Evolutionary conservation across 257 asterid species (phyloP).

Genomic region (Orobanche coerulescens): DNA sequence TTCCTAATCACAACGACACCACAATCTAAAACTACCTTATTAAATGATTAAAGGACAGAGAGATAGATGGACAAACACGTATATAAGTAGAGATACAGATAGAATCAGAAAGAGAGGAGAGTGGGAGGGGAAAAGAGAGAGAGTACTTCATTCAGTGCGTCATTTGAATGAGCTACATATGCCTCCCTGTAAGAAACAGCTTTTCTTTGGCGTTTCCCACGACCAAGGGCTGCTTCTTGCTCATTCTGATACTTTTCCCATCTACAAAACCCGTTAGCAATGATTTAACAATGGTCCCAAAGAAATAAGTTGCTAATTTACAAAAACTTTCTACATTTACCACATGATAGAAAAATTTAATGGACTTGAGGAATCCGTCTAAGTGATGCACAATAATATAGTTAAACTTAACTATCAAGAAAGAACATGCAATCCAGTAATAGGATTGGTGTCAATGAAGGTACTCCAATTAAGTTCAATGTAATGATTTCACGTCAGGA

Average conservation of each 20-base stretch:
- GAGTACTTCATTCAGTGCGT: slow-evolving; percentile 53
- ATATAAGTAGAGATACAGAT: background rate
- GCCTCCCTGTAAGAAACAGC: slow-evolving; percentile 90
- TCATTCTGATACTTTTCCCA: slow-evolving; percentile 87
- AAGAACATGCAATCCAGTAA: background rate
- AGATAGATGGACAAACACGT: background rate
- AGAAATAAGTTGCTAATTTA: slow-evolving; percentile 8
- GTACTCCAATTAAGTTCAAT: background rate
- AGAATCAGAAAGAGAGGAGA: background rate
- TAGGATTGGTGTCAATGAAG: background rate
- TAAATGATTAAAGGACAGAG: background rate
- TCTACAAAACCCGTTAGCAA: slow-evolving; percentile 39
- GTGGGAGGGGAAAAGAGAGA: slow-evolving; percentile 9
- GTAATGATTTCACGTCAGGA: background rate
- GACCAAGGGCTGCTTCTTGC: slow-evolving; percentile 98
- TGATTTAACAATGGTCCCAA: background rate
- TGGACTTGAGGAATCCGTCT: background rate
- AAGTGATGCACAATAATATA: background rate
- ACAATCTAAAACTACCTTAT: background rate
- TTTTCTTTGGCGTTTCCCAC: slow-evolving; percentile 95
- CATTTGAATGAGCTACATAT: slow-evolving; percentile 58
- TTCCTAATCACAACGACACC: background rate
- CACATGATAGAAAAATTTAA: background rate
- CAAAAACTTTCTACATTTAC: background rate
- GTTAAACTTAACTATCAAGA: background rate